These are phyloP conservation scores for Blastocladiella emersonii DNA, from an alignment of 371 early-diverging fungal species.

Conservation along the genomic window DNA sequence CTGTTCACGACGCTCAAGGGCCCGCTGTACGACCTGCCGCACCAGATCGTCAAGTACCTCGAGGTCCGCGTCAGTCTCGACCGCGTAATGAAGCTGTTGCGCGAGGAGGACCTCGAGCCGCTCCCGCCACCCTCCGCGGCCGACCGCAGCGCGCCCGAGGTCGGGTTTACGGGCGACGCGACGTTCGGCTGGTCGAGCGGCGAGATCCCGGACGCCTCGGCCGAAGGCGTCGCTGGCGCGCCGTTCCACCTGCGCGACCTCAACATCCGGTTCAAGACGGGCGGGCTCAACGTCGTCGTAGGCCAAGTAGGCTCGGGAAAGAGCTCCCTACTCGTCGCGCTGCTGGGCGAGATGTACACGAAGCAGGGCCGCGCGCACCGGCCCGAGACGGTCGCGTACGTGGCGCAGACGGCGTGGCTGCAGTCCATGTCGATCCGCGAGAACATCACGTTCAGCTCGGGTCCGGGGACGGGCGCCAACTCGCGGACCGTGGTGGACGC, in stretches of 20 bases:
- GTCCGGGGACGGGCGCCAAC: too few species aligned
- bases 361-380: background rate
- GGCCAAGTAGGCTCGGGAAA: slow-evolving; percentile 2
- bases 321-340: background rate
- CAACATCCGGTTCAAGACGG: background rate
- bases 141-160: background rate
- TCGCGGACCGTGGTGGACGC: slow-evolving; percentile 48
- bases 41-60: background rate
- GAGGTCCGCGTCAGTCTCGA: background rate
- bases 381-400: background rate
- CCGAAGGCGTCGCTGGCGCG: too few species aligned
- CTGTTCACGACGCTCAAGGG: background rate
- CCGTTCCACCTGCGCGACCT: background rate
- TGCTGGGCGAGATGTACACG: slow-evolving; percentile 3
- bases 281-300: background rate
- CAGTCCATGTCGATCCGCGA: slow-evolving; percentile 17
- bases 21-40: background rate
- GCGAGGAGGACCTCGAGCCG: background rate
- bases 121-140: too few species aligned
- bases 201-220: too few species aligned
- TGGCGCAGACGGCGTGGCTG: slow-evolving; percentile 1
- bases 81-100: background rate
- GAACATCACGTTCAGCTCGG: slow-evolving; percentile 73
- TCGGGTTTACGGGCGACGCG: background rate
- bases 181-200: background rate